These are phyloP conservation scores for Nemania sp. DNA, from an alignment of 2,329 filamentous ascomycete species.

Conservation along the genomic window DNA sequence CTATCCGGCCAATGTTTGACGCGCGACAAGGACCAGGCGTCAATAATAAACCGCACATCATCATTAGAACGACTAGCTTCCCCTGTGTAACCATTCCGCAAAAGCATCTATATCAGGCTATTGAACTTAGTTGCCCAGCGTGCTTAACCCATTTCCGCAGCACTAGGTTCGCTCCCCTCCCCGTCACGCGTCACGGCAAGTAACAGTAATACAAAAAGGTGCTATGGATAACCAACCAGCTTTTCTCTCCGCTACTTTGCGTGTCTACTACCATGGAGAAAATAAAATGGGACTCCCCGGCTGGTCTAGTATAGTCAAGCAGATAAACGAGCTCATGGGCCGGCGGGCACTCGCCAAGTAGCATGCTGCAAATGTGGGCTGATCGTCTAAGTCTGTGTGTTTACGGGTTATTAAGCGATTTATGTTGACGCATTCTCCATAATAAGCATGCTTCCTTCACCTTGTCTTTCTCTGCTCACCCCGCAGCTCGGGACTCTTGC, in stretches of 20 bases:
- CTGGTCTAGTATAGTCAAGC: background rate
- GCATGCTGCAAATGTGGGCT: conserved; percentile 17
- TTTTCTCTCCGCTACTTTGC: background rate
- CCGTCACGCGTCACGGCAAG: too few species aligned
- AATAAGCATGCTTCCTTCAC: background rate
- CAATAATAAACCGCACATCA: background rate
- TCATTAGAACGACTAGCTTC: background rate
- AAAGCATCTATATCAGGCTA: background rate
- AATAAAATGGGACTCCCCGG: conserved; percentile 10
- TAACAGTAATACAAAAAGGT: background rate
- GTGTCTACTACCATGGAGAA: conserved; percentile 3
- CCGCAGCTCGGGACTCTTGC: conserved; percentile 12
- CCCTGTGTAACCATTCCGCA: background rate
- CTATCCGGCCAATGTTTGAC: background rate
- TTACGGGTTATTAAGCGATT: background rate
- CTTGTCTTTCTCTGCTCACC: conserved; percentile 4
- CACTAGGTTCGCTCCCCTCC: too few species aligned
- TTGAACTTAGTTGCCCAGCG: too few species aligned
- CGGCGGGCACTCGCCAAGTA: conserved; percentile 10
- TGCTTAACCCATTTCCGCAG: too few species aligned
- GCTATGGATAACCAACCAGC: background rate
- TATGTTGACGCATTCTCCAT: conserved; percentile 2
- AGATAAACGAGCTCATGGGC: background rate
- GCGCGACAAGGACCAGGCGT: background rate
- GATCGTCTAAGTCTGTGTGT: background rate